Evolutionary conservation across 139 green algal species (phyloP), one percentile per base, ranked within the genome.

Genomic region (Desmodesmus armatus): DNA sequence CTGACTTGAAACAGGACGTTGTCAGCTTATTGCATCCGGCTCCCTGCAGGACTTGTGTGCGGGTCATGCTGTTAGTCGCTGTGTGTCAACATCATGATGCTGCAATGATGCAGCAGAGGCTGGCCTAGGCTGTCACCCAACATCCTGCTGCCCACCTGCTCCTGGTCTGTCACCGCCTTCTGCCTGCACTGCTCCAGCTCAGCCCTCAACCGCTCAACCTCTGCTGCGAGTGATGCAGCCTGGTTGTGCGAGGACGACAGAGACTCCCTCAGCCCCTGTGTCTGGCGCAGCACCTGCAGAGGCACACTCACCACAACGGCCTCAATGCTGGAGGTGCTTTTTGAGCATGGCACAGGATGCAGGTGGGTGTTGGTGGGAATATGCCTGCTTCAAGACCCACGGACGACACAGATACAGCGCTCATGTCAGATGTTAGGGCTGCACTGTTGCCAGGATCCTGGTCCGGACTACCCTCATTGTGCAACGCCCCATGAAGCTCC

Each of bases 261-360:
- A 23, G 47, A 69, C 47, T 85, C 80, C 33, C 19, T 69, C 35
- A 85, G 49, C 19, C 49, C 66, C 80, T 85, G 80, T 11, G 80
- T 78, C 66, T 78, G 66, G 25, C 65, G 44, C 66, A 85, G 3
- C 66, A 78, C 80, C 80, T 85, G 66, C 31, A 33, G 21, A 0
- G 6, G 29, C 63, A 72, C 5, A 4, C 31, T 27, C n/a, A n/a
- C n/a, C n/a, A n/a, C n/a, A n/a, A 35, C 11, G 5, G 2, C 29
- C 19, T 44, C 63, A 72, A 37, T 27, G 33, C 25, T 35, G 5
- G n/a, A 69, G 3, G 3, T 33, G 1, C 1, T 35, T 5, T 69
- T 2, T 69, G 21, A 31, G 31, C 21, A 39, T 69, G 60, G 31
- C 1, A 27, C 17, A 67, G 19, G 58, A 6, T 67, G 23, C 58